Evolutionary conservation across 2,329 filamentous ascomycete genomes (phyloP), one percentile per base, ranked within the genome.

Genomic region (Pseudogymnoascus sp.): DNA sequence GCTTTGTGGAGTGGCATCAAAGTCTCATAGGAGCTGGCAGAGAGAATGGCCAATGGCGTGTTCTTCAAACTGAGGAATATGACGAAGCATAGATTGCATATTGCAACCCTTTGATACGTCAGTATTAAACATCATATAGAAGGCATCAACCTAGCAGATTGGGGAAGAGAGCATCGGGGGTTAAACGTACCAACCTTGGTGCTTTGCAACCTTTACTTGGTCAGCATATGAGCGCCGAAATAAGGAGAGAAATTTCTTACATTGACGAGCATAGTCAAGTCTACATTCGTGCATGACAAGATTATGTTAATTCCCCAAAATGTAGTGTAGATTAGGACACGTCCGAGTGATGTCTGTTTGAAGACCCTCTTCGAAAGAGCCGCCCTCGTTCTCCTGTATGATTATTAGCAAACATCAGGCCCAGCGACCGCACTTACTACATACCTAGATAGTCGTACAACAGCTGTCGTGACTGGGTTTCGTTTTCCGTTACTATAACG

Each of bases 41-140:
- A 79, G 9, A 86, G 65, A 63, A 78, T 77, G 0, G 78, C 78
- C 15, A 85, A 69, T 0, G 82, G 83, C 0, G 82, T 85, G 67
- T 85, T 84, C 66, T 84, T 84, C 41, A 85, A 73, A 1, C 79
- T 75, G 13, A 86, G 72, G 58, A 84, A 79, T 10, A 83, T 73
- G 10, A 83, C 75, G 13, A 86, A 71, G 10, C 74, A 71, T 31
- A 83, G 69, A 65, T 85, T 85, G 33, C 68, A 73, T 10, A 76
- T 67, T 0, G 75, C 70, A 68, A 82, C 73, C 80, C 80, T 82
- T 37, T 36, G 58, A 31, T 54, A 21, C 1, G 47, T 54, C 47
- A 41, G 39, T 40, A 44, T 4, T n/a, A 33, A 44, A 21, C 60
- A 26, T 37, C 10, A 5, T 50, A 50, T 50, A 54, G 1, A 21